A percentile compares a stretch with the other conserved stretches of the same genome.
Conservation (phyloP, 2,329 filamentous ascomycete genomes). For the Mycocentrospora acerina region DNA sequence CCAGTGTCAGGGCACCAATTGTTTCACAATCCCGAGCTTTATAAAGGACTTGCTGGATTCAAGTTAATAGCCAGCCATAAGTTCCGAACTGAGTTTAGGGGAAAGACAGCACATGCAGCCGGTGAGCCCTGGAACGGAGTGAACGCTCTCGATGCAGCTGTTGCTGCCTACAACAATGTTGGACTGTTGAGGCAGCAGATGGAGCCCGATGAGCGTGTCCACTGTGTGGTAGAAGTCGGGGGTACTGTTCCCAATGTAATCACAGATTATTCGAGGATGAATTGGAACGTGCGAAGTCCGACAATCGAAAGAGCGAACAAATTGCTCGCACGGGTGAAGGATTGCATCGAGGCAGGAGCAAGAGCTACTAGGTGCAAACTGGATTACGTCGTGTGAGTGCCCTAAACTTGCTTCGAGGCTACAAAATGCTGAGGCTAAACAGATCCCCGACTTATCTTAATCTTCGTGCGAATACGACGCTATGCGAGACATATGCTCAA, state of each 20-base stretch:
- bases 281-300: conserved; percentile 44
- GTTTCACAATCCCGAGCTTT: conserved; percentile 13
- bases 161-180: conserved; percentile 39
- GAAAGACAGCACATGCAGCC: conserved; percentile 42
- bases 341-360: conserved; percentile 31
- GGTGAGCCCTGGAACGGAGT: conserved; percentile 43
- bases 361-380: conserved; percentile 23
- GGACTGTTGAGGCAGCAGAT: conserved; percentile 21
- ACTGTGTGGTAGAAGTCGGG: conserved; percentile 13
- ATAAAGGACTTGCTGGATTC: conserved; percentile 13
- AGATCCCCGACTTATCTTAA: conserved; percentile 48
- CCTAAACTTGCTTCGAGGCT: not conserved
- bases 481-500: conserved; percentile 48
- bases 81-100: conserved; percentile 25
- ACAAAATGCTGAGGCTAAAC: not conserved
- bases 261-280: conserved; percentile 43
- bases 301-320: conserved; percentile 28
- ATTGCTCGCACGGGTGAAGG: conserved; percentile 32
- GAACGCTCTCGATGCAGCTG: conserved; percentile 45
- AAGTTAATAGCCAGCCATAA: conserved; percentile 18
- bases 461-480: conserved; percentile 48
- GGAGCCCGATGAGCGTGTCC: conserved; percentile 15
- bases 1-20: conserved; percentile 18
- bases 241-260: conserved; percentile 14
- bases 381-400: conserved; percentile 39